Percentiles rank a stretch among this genome's conserved stretches.
Conservation (phyloP, 176 grass and related monocot species). For the Calamus simplicifolius region DNA sequence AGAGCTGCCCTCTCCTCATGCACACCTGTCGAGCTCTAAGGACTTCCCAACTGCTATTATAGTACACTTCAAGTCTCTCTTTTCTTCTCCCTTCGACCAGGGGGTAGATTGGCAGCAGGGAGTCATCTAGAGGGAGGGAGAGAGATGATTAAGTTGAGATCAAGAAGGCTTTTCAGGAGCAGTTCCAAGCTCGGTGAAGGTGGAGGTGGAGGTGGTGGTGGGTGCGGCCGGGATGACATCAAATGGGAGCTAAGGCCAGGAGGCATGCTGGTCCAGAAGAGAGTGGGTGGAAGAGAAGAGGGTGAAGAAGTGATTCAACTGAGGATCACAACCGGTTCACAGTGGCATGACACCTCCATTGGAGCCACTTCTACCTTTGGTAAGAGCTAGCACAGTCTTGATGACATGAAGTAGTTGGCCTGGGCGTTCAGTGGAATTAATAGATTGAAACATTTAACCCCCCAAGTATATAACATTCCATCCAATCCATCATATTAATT, state of each 20-base stretch:
- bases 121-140: neutral
- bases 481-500: too few species aligned
- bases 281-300: conserved; percentile 19
- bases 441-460: too few species aligned
- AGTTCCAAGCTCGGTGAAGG: conserved; percentile 20
- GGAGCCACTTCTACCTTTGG: conserved; percentile 63
- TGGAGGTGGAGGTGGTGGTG: conserved; percentile 27
- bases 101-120: neutral
- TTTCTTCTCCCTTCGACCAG: neutral
- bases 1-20: conserved; percentile 29
- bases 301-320: conserved; percentile 28
- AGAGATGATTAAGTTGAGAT: conserved; percentile 58
- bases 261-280: conserved; percentile 89
- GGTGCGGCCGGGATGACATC: conserved; percentile 38
- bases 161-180: conserved; percentile 73
- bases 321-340: conserved; percentile 33
- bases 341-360: conserved; percentile 74
- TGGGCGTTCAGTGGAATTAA: too few species aligned
- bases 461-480: too few species aligned
- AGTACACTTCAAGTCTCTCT: too few species aligned
- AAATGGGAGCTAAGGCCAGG: conserved; percentile 68
- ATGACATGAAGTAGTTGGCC: too few species aligned
- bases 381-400: neutral
- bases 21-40: conserved; percentile 12
- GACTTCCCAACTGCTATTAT: neutral